Percentiles rank a stretch among this genome's conserved stretches.
Conservation (phyloP, 805 yeast genomes). For the Phaffomyces opuntiae region DNA sequence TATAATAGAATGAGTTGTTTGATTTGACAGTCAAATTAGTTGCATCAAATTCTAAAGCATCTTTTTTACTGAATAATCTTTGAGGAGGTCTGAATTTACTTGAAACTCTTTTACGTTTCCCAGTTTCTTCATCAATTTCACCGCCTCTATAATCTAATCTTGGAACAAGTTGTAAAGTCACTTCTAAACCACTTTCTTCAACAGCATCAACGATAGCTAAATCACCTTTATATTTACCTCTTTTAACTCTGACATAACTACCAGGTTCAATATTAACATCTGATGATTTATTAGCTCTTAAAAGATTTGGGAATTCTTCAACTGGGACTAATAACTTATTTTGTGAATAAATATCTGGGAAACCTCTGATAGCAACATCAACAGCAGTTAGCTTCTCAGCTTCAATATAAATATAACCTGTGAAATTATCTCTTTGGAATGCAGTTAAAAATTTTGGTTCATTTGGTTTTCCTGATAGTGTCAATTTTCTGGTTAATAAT, state of each 20-base stretch:
- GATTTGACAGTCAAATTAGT: conserved; percentile 63
- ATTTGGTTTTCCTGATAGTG: conserved; percentile 63
- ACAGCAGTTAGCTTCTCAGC: conserved; percentile 93
- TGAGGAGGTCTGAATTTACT: conserved; percentile 76
- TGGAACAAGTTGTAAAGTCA: conserved; percentile 87
- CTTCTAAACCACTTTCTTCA: conserved; percentile 93
- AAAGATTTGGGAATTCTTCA: conserved; percentile 86
- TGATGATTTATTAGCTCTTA: conserved; percentile 81
- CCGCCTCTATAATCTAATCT: conserved; percentile 84
- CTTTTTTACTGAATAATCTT: conserved; percentile 78
- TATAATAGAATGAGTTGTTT: conserved; percentile 60
- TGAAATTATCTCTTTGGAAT: conserved; percentile 89
- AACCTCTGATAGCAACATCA: conserved; percentile 78
- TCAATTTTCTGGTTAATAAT: conserved; percentile 74
- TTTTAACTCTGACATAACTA: conserved; percentile 79
- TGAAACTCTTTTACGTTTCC: conserved; percentile 46
- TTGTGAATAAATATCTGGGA: conserved; percentile 72
- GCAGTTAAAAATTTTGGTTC: conserved; percentile 84
- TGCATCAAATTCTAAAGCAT: conserved; percentile 80
- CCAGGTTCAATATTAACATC: conserved; percentile 90
- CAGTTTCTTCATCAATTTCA: conserved; percentile 43
- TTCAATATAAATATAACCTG: conserved; percentile 89
- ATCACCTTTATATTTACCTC: conserved; percentile 91
- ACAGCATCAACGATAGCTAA: conserved; percentile 88
- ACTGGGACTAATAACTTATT: conserved; percentile 88